Conservation (phyloP, 306 rosid genomes). For the apple (Malus domestica) region ASM211411v1 NC_041795.1:5927501-5928000, state of each 20-base stretch:
- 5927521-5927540: background rate
- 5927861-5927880: constrained; percentile 23
- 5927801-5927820: background rate
- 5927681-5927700: background rate
- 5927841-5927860: constrained; percentile 41
- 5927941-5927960: background rate
- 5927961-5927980: background rate
- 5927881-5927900: constrained; percentile 36
- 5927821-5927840: constrained; percentile 27
- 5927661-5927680: background rate
- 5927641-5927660: background rate
- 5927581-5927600: background rate
- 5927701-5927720: background rate
- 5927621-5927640: background rate
- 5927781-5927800: background rate
- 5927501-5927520: background rate
- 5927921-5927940: background rate
- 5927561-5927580: background rate
- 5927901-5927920: background rate
- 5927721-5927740: background rate
- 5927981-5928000: background rate
- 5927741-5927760: background rate
- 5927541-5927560: background rate
- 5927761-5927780: background rate
- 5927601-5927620: no score